These are phyloP conservation scores for Astrothelium subdiscretum DNA, from an alignment of 495 filamentous ascomycete genomes.

Conservation along the genomic window DNA sequence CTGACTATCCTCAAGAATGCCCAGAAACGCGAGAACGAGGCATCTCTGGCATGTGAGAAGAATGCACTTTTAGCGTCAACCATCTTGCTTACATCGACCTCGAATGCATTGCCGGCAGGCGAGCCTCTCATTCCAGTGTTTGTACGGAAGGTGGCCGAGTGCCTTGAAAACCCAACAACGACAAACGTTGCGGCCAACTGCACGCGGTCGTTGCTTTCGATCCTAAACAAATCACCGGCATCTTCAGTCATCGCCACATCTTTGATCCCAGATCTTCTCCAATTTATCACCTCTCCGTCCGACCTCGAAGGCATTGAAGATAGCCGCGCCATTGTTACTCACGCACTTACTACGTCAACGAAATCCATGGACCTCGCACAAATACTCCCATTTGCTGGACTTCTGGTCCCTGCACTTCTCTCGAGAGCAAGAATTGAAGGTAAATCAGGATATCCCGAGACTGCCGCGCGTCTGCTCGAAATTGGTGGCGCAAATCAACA, in stretches of 20 bases:
- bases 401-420: constrained; percentile 72
- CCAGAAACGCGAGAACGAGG: constrained; percentile 72
- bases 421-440: constrained; percentile 50
- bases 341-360: constrained; percentile 55
- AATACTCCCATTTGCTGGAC: constrained; percentile 47
- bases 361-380: constrained; percentile 40
- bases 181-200: constrained; percentile 84
- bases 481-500: constrained; percentile 62
- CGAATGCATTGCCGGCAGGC: constrained; percentile 55
- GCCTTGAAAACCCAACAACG: constrained; percentile 66
- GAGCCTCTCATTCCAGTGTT: constrained; percentile 60
- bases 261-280: constrained; percentile 63
- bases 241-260: constrained; percentile 63
- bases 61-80: constrained; percentile 82
- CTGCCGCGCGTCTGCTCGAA: constrained; percentile 63
- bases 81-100: constrained; percentile 72
- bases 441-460: constrained; percentile 48
- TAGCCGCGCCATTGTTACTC: constrained; percentile 53
- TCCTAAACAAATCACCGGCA: constrained; percentile 50
- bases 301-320: constrained; percentile 61
- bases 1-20: constrained; percentile 68
- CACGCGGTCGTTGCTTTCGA: constrained; percentile 60
- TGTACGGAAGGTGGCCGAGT: constrained; percentile 69
- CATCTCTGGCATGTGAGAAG: constrained; percentile 76
- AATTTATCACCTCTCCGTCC: constrained; percentile 56